Percentiles rank a stretch among this genome's conserved stretches.
Evolutionary conservation across 331 rosid species (phyloP).

Genomic region (Dryas integrifolia): DNA sequence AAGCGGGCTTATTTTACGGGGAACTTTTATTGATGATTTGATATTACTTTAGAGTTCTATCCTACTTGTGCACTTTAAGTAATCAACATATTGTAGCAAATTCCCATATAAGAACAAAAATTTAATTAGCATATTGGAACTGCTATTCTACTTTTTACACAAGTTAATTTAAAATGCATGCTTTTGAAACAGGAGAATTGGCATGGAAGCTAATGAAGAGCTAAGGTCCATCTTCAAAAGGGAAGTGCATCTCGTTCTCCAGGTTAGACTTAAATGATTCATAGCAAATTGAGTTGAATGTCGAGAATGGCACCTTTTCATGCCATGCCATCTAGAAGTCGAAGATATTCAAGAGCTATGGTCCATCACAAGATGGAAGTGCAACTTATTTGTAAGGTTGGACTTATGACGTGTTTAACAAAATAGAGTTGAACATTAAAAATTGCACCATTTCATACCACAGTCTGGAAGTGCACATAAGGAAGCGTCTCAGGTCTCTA

Average conservation of each 20-base stretch:
- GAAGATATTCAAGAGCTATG: conserved; percentile 77
- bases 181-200: conserved; percentile 72
- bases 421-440: conserved; percentile 14
- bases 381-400: conserved; percentile 75
- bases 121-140: not conserved
- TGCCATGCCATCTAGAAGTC: conserved; percentile 28
- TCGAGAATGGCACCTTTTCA: conserved; percentile 24
- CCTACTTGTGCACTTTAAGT: not conserved
- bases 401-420: conserved; percentile 30
- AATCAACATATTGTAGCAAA: not conserved
- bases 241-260: conserved; percentile 89
- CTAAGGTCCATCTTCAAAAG: conserved; percentile 82
- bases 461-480: conserved; percentile 30
- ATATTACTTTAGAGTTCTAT: not conserved
- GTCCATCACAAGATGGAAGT: conserved; percentile 65
- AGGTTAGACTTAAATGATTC: conserved; percentile 61
- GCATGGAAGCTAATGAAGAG: conserved; percentile 93
- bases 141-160: not conserved
- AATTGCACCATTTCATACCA: conserved; percentile 26
- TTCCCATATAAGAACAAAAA: too few species aligned
- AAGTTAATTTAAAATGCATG: not conserved
- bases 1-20: not conserved
- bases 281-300: conserved; percentile 12
- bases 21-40: not conserved
- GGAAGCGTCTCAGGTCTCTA: conserved; percentile 15